Base-by-base conservation (phyloP, 2,329 filamentous ascomycete species). In the Paecilomyces sp. region DNA sequence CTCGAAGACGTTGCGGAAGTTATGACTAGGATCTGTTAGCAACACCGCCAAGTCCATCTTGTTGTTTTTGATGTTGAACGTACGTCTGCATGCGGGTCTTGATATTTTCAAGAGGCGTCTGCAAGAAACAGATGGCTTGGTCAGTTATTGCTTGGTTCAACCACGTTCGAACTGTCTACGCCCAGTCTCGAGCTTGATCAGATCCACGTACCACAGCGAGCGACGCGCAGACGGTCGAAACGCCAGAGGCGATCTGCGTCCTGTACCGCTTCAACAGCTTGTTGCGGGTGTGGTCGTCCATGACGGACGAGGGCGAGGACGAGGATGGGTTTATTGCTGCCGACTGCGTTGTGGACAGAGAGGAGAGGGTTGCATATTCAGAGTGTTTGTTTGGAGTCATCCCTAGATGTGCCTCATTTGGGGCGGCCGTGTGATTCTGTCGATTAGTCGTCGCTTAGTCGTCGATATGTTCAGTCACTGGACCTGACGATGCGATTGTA, bases 61-160 rank as follows among this genome's bases (percentile, higher is more conserved):
- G 13, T 15, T 47, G n/a, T 15, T 15, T 47, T 47, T n/a, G 18
- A n/a, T 18, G 41, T n/a, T 18, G 6, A 18, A 68, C 76, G 66
- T 67, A 79, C 77, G 77, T 79, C 69, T 80, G 78, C 77, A 80
- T 79, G 34, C 78, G 77, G 55, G 77, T 79, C 65, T 80, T 80
- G 61, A 80, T 64, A 63, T 80, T 80, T 61, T 80, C 78, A 56
- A 80, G 63, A 41, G 78, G 78, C 54, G 78, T 79, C 77, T 79
- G 60, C 18, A 50, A 34, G 33, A 51, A 33, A 47, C 55, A 57
- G 13, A 51, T 34, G 15, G 15, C 18, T 47, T 31, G 58, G 55
- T 55, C 50, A 53, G 50, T 54, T 28, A 36, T 25, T 13, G 13
- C 36, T 53, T 12, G 3, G 25, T 18, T 55, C 41, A 5, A 18